Evolutionary conservation across 352 stramenopile genomes (phyloP).

Genomic region (Phytophthora pini): DNA sequence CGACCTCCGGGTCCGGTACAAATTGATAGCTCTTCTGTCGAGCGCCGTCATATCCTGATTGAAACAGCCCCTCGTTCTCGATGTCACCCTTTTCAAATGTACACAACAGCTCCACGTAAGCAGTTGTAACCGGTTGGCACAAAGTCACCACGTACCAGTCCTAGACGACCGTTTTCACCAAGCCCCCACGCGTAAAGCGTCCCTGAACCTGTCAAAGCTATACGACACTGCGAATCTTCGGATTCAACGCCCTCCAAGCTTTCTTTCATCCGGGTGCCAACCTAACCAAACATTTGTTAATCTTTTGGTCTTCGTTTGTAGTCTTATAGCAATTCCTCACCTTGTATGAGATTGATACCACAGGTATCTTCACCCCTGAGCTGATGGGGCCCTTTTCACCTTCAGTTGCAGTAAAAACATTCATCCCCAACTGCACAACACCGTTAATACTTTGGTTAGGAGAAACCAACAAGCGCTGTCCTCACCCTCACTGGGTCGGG

Average conservation of each 20-base stretch:
- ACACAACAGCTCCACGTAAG: background rate
- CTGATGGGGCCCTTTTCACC: constrained; percentile 45
- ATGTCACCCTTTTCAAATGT: constrained; percentile 55
- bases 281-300: constrained; percentile 22
- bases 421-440: constrained; percentile 46
- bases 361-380: constrained; percentile 66
- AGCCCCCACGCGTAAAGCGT: constrained; percentile 78
- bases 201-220: constrained; percentile 49
- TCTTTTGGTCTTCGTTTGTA: too few relatives aligned
- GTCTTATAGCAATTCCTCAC: constrained; percentile 18
- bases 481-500: constrained; percentile 53
- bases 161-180: constrained; percentile 67
- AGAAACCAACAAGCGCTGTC: background rate
- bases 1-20: constrained; percentile 51
- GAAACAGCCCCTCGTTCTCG: constrained; percentile 72
- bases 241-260: constrained; percentile 45
- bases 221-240: constrained; percentile 53
- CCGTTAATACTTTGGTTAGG: background rate
- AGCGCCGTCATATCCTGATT: constrained; percentile 68
- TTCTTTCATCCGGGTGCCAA: constrained; percentile 52
- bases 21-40: constrained; percentile 77
- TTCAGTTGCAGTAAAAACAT: constrained; percentile 48
- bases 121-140: too few relatives aligned
- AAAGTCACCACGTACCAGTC: constrained; percentile 45
- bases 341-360: constrained; percentile 65